Evolutionary conservation across 2,329 filamentous ascomycete genomes (phyloP).

Genomic region (Lachnum nothofagi): DNA sequence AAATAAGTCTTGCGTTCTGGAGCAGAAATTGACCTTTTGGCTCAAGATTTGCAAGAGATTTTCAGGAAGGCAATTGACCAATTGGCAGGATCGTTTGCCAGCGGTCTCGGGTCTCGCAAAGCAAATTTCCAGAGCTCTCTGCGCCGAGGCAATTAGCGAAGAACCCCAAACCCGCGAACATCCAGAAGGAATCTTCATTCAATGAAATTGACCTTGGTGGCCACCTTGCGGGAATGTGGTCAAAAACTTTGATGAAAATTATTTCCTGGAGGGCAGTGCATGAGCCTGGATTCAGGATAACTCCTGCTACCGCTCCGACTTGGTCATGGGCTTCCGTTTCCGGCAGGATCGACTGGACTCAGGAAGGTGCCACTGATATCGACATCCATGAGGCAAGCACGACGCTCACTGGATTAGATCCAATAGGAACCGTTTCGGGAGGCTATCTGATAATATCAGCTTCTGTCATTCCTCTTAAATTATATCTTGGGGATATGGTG

Average conservation of each 20-base stretch:
- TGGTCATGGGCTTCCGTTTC: not conserved
- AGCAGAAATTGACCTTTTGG: not conserved
- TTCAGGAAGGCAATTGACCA: not conserved
- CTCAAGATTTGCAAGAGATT: not conserved
- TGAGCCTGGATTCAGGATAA: not conserved
- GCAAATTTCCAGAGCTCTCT: not conserved
- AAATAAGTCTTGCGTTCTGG: not conserved
- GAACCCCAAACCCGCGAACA: not conserved
- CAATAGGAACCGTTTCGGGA: not conserved
- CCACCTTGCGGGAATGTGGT: not conserved
- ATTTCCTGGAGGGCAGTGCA: not conserved
- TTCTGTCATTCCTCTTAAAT: not conserved
- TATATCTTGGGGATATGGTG: not conserved
- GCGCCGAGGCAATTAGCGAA: not conserved
- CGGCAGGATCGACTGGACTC: not conserved
- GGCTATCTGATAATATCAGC: not conserved
- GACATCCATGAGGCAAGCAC: not conserved
- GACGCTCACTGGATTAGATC: not conserved
- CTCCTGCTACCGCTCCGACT: not conserved
- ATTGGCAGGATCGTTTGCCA: not conserved
- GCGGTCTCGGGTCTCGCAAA: not conserved
- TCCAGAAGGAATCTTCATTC: not conserved
- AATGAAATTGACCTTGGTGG: not conserved
- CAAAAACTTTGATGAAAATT: not conserved
- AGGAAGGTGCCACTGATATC: not conserved